phyloP scores from a whole-genome alignment of 441 rosid genomes.

The Pelargonium exstipulatum region DNA sequence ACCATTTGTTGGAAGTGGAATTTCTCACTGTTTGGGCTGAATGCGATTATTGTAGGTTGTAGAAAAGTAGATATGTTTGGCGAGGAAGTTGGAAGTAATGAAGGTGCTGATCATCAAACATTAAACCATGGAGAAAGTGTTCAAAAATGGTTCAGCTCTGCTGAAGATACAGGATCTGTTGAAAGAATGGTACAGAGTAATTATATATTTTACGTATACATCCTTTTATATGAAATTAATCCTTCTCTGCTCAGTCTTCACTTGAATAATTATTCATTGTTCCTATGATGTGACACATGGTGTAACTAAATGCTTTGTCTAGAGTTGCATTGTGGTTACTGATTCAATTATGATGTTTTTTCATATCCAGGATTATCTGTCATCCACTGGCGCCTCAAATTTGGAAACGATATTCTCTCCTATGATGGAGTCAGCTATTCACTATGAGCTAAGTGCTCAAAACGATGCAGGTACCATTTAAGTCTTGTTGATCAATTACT shows the following conservation, averaged over 20 bases:
- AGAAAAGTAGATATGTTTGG: background rate
- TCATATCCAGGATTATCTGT: constrained; percentile 14
- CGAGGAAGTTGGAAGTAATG: background rate
- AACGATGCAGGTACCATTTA: constrained; percentile 33
- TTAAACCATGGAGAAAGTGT: background rate
- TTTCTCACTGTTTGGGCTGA: constrained; percentile 1
- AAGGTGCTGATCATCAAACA: background rate
- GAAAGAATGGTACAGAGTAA: constrained; percentile 1
- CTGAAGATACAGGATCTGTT: constrained; percentile 7
- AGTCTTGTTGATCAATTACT: background rate
- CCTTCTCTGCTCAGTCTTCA: background rate
- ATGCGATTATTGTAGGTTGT: background rate
- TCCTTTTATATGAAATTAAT: no score
- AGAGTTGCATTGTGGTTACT: background rate
- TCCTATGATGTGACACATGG: background rate
- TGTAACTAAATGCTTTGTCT: background rate
- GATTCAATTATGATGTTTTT: constrained; percentile 20
- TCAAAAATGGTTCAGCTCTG: background rate
- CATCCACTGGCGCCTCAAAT: constrained; percentile 21
- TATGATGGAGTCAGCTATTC: constrained; percentile 40
- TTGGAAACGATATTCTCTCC: constrained; percentile 65
- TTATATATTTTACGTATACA: background rate
- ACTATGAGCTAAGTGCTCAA: constrained; percentile 28
- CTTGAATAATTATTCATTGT: background rate
- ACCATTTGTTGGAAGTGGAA: background rate